phyloP scores from a whole-genome alignment of 225 moss, liverwort and hornwort genomes.

The Antitrichia curtipendula region DNA sequence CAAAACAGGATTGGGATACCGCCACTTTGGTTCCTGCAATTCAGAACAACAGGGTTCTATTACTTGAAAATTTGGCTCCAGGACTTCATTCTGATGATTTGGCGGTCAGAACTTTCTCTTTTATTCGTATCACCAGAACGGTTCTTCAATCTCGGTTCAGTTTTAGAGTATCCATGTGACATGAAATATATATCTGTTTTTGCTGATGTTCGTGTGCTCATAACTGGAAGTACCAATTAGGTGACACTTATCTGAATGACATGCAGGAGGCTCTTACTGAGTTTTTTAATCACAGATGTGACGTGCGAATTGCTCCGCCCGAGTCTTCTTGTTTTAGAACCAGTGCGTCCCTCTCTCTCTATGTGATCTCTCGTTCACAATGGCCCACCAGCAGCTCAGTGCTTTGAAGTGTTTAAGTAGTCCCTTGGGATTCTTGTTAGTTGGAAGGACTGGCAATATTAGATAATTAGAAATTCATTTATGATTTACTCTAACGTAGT shows the following conservation, averaged over 20 bases:
- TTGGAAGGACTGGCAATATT: neutral
- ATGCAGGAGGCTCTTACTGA: constrained; percentile 14
- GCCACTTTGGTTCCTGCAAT: neutral
- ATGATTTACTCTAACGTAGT: neutral
- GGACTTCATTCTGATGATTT: constrained; percentile 26
- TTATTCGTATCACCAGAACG: neutral
- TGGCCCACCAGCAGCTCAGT: neutral
- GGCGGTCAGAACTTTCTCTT: neutral
- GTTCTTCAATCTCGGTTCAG: neutral
- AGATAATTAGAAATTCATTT: neutral
- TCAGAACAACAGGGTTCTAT: neutral
- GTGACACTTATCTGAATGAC: neutral
- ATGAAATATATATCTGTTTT: neutral
- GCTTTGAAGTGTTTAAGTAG: neutral
- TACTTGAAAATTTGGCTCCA: constrained; percentile 23
- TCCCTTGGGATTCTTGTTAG: neutral
- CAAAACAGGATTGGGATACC: constrained; percentile 20
- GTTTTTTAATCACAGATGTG: neutral
- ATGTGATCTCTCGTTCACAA: neutral
- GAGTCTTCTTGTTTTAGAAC: neutral
- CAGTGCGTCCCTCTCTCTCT: constrained; percentile 2
- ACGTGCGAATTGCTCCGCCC: constrained; percentile 30
- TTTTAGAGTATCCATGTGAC: neutral
- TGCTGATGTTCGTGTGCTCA: neutral
- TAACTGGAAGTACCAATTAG: neutral